These are phyloP conservation scores for Nicotiana obtusifolia DNA, from an alignment of 257 asterid species.

Conservation along the genomic window DNA sequence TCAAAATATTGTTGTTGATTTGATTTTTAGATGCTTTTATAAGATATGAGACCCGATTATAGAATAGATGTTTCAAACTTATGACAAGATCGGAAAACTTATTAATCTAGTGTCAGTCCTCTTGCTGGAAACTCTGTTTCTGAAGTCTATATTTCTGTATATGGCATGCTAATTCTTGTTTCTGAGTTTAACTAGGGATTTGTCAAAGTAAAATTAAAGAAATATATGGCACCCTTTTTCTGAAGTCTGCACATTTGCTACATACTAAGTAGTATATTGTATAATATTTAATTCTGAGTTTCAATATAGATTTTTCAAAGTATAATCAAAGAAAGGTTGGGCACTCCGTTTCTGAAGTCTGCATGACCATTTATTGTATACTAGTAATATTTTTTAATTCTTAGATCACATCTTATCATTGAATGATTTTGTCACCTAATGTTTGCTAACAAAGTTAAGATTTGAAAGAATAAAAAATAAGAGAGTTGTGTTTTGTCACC, in stretches of 20 bases:
- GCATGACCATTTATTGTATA: background rate
- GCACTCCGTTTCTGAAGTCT: background rate
- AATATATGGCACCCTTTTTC: background rate
- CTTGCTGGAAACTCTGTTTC: background rate
- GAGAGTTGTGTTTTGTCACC: constrained; percentile 1
- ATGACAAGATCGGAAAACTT: background rate
- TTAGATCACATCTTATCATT: background rate
- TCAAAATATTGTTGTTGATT: background rate
- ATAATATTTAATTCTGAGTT: background rate
- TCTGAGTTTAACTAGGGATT: background rate
- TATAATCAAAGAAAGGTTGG: background rate
- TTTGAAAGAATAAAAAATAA: constrained; percentile 4
- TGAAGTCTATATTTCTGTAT: background rate
- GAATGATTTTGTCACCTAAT: constrained; percentile 6
- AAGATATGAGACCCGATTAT: background rate
- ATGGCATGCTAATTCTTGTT: background rate
- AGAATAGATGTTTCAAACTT: background rate
- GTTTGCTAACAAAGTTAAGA: background rate
- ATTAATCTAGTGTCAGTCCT: background rate
- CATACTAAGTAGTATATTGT: too few relatives aligned
- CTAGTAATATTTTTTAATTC: constrained; percentile 9
- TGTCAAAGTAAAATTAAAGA: background rate
- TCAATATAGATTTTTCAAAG: background rate
- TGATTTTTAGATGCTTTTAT: background rate
- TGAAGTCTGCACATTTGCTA: background rate